Percentiles rank a stretch among this genome's conserved stretches.
Evolutionary conservation across 2,329 filamentous ascomycete genomes (phyloP).

Genomic region (Fusarium drepaniforme): DNA sequence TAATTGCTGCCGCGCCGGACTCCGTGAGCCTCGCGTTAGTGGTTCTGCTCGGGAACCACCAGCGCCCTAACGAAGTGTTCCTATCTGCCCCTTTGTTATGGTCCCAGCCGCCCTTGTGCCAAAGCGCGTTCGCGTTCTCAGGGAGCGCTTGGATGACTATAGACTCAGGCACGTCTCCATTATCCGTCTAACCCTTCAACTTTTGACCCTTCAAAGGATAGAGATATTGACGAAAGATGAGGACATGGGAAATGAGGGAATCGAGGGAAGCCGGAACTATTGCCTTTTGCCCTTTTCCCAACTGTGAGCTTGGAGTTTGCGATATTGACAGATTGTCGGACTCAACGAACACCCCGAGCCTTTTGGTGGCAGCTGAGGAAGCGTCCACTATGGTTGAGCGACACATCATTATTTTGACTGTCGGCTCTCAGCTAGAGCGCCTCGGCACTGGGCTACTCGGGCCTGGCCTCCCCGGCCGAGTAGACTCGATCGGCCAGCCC

Average conservation of each 20-base stretch:
- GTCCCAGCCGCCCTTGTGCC: slow-evolving; percentile 25
- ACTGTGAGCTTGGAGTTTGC: not conserved
- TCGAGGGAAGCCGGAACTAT: slow-evolving; percentile 32
- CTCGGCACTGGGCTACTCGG: not conserved
- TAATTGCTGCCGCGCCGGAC: slow-evolving; percentile 22
- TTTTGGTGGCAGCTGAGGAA: not conserved
- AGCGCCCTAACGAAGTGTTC: slow-evolving; percentile 19
- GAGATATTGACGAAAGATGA: slow-evolving; percentile 32
- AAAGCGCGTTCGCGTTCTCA: slow-evolving; percentile 22
- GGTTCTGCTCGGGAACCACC: not conserved
- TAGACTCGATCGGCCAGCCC: not conserved
- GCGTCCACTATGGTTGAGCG: not conserved
- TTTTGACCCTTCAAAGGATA: not conserved
- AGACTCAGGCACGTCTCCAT: slow-evolving; percentile 10
- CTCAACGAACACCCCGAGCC: not conserved
- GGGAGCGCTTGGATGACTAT: slow-evolving; percentile 20
- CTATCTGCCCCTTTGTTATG: slow-evolving; percentile 36
- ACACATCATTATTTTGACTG: slow-evolving; percentile 10
- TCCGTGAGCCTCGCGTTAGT: slow-evolving; percentile 27
- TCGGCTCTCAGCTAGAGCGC: slow-evolving; percentile 5
- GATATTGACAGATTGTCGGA: not conserved
- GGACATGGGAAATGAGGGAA: slow-evolving; percentile 24
- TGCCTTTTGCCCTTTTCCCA: not conserved
- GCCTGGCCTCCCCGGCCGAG: not conserved
- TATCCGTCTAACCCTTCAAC: slow-evolving; percentile 15